A percentile compares a stretch with the other conserved stretches of the same genome.
Conservation (phyloP, 2,329 filamentous ascomycete species). For the Chrysoporthe austroafricana region DNA sequence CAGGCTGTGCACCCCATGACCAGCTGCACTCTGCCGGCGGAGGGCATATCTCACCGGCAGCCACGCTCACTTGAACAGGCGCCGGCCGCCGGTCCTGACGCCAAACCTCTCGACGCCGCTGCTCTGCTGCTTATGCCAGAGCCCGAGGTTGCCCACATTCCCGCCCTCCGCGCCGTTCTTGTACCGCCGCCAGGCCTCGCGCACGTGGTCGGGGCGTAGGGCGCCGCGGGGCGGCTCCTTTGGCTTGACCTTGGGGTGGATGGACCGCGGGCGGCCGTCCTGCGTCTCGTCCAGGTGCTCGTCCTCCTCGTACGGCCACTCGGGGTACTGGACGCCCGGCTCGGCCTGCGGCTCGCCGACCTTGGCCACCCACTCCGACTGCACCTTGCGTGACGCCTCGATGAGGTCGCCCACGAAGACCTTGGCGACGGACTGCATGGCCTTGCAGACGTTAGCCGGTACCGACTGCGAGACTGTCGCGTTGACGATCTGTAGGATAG, state of each 20-base stretch:
- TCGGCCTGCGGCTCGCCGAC: slow-evolving; percentile 61
- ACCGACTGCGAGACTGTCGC: slow-evolving; percentile 81
- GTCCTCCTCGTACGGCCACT: slow-evolving; percentile 40
- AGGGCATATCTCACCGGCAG: not conserved
- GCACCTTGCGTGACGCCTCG: slow-evolving; percentile 70
- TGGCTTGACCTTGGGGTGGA: slow-evolving; percentile 39
- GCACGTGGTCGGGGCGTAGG: slow-evolving; percentile 73
- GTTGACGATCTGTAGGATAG: slow-evolving; percentile 66
- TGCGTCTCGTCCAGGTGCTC: slow-evolving; percentile 30
- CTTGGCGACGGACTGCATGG: slow-evolving; percentile 77
- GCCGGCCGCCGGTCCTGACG: slow-evolving; percentile 53
- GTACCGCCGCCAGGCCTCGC: slow-evolving; percentile 73
- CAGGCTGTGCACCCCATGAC: not conserved
- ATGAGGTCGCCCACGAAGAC: slow-evolving; percentile 78
- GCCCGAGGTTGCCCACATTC: slow-evolving; percentile 60
- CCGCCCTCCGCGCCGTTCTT: slow-evolving; percentile 66
- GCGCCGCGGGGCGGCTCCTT: slow-evolving; percentile 55
- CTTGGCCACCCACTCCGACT: slow-evolving; percentile 70
- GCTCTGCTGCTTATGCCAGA: slow-evolving; percentile 64
- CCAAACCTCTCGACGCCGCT: slow-evolving; percentile 65
- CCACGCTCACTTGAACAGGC: slow-evolving; percentile 53
- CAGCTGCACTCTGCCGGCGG: too few relatives aligned
- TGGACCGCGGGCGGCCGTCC: slow-evolving; percentile 31
- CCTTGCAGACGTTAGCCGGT: slow-evolving; percentile 71
- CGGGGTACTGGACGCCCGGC: slow-evolving; percentile 41